Percentiles rank a stretch among this genome's conserved stretches.
phyloP scores from a whole-genome alignment of 306 rosid genomes.

The Cucurbita pepo region DNA sequence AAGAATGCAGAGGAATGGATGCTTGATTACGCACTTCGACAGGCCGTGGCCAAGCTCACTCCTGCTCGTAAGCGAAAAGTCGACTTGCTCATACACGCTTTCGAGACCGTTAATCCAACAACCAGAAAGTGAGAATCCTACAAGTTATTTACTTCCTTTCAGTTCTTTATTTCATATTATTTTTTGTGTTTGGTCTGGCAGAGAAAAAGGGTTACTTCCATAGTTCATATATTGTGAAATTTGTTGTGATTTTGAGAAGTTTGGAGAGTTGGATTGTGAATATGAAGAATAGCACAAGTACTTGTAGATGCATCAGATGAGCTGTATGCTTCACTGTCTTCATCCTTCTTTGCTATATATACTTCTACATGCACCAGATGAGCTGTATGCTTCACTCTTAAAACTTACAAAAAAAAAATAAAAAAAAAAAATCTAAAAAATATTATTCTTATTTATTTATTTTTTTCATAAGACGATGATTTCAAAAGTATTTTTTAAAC shows the following conservation, averaged over 20 bases:
- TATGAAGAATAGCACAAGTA: neutral
- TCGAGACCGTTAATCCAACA: slow-evolving; percentile 69
- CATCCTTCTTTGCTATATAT: neutral
- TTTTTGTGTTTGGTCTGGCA: neutral
- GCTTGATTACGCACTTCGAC: slow-evolving; percentile 86
- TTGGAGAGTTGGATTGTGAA: neutral
- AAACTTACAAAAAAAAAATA: no score
- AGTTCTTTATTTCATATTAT: neutral
- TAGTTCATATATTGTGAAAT: neutral
- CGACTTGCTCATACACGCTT: slow-evolving; percentile 79
- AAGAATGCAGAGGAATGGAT: slow-evolving; percentile 87
- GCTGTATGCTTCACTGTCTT: neutral
- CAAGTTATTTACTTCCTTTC: neutral
- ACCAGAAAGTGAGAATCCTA: slow-evolving; percentile 14
- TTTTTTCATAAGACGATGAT: no score
- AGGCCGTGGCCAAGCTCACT: slow-evolving; percentile 61
- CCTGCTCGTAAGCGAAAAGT: slow-evolving; percentile 83
- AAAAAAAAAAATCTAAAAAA: no score
- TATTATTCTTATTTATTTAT: no score
- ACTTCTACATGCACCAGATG: no score
- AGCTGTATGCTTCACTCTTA: no score
- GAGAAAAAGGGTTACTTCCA: neutral
- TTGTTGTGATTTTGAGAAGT: neutral
- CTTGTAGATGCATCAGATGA: neutral
- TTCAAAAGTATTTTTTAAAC: no score